Base-by-base conservation (phyloP, 345 rosid genomes). In the Tarenaya hassleriana region DNA sequence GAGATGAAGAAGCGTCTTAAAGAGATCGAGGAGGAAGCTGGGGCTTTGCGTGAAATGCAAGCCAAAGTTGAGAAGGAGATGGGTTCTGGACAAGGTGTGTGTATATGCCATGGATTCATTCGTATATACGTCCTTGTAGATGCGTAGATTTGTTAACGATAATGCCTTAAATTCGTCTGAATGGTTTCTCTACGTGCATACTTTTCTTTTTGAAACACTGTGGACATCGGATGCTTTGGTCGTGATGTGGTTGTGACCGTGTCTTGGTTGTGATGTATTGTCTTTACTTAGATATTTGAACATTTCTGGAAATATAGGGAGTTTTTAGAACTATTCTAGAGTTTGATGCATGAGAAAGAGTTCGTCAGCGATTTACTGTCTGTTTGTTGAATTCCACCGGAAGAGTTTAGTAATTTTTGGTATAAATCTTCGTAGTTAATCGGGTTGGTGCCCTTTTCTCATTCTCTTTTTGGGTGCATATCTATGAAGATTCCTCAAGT, bases 1-100 rank as follows among this genome's bases (percentile, higher is more conserved):
- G 96, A 92, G 35, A 92, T 88, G 98, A 92, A 85, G 81, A 92
- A 74, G 66, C 77, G 98, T 51, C 75, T 92, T 54, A 88, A 81
- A 69, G 96, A 92, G 77, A 92, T 92, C 45, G 96, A 92, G 48
- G 96, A 92, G 52, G 98, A 92, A 76, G 96, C 98, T 21, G 83
- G 94, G 5, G 96, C 98, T 61, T 84, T 92, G 40, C 98, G 98
- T 15, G 96, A 92, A 70, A 83, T 92, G 96, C 98, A 92, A 77
- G 94, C 98, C 52, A 92, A 92, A 67, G 96, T 84, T 64, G 98
- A 92, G 88, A 88, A 92, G 58, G 98, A 92, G 77, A 88, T 92
- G 98, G 96, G 90, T 15, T 69, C 96, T 71, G 86, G 63, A 37
- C 98, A 83, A 88, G 98, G 96, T 87, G 44, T 20, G 43, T 33